phyloP scores from a whole-genome alignment of 345 rosid species.

The Aquilaria sinensis region DNA sequence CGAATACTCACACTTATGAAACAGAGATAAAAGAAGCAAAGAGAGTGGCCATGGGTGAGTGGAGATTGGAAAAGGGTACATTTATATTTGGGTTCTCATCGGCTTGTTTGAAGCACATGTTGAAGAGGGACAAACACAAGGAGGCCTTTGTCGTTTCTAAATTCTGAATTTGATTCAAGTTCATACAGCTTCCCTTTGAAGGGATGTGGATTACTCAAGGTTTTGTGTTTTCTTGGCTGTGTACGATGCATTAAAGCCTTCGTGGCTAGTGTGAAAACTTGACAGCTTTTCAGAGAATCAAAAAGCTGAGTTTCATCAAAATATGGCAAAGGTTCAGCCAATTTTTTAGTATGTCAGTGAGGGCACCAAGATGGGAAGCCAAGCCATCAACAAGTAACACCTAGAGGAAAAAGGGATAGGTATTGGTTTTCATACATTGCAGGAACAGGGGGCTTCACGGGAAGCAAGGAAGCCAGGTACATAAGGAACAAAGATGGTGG shows the following conservation, averaged over 20 bases:
- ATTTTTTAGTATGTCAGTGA: constrained; percentile 63
- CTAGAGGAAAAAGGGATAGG: constrained; percentile 64
- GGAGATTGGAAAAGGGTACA: too few relatives aligned
- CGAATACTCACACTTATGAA: too few relatives aligned
- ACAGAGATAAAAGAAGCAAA: too few relatives aligned
- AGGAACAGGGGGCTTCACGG: constrained; percentile 82
- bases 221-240: constrained; percentile 74
- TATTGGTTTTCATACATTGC: constrained; percentile 49
- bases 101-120: too few relatives aligned
- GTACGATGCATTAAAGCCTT: constrained; percentile 66
- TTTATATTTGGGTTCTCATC: too few relatives aligned
- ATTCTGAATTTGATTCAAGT: too few relatives aligned
- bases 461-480: constrained; percentile 86
- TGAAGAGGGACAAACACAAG: too few relatives aligned
- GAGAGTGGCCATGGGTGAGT: too few relatives aligned
- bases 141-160: too few relatives aligned
- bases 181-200: constrained; percentile 66
- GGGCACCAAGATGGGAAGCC: constrained; percentile 86
- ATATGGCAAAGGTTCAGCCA: constrained; percentile 53
- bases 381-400: constrained; percentile 74
- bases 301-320: constrained; percentile 44
- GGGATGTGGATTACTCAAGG: constrained; percentile 72
- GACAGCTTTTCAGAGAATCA: constrained; percentile 41
- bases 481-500: constrained; percentile 59
- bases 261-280: constrained; percentile 60